phyloP scores from a whole-genome alignment of 2,329 filamentous ascomycete genomes.

The Leptographium wingfieldii region DNA sequence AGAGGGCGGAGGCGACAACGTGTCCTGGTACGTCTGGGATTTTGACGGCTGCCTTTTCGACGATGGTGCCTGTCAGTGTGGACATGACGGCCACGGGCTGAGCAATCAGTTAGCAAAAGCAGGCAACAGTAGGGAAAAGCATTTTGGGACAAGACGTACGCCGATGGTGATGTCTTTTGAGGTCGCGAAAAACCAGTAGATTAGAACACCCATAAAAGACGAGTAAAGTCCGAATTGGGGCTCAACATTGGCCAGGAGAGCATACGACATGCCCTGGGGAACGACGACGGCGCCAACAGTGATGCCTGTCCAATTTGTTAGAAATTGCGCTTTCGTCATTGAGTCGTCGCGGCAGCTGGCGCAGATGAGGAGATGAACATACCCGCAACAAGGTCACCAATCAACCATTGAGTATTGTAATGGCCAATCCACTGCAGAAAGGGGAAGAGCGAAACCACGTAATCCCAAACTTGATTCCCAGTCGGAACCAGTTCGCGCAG shows the following conservation, averaged over 20 bases:
- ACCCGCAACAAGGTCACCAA: conserved; percentile 84
- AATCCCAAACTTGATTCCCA: conserved; percentile 39
- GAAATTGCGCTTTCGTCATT: not conserved
- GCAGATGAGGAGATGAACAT: conserved; percentile 15
- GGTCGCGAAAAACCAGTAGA: conserved; percentile 97
- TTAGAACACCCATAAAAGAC: conserved; percentile 86
- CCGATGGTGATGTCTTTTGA: conserved; percentile 98
- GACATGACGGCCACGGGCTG: conserved; percentile 84
- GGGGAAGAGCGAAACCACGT: conserved; percentile 65
- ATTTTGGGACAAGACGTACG: conserved; percentile 25
- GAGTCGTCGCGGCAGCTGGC: too few relatives aligned
- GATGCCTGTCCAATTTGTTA: conserved; percentile 21
- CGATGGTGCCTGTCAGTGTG: conserved; percentile 73
- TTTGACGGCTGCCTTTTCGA: conserved; percentile 46
- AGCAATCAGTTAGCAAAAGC: not conserved
- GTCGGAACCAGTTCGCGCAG: conserved; percentile 51
- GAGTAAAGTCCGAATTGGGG: conserved; percentile 83
- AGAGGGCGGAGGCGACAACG: conserved; percentile 64
- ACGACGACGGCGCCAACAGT: conserved; percentile 61
- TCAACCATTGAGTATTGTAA: conserved; percentile 84
- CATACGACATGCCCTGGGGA: conserved; percentile 96
- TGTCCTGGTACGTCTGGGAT: conserved; percentile 47
- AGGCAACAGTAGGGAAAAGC: not conserved
- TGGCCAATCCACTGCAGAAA: conserved; percentile 78
- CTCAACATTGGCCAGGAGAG: conserved; percentile 65